phyloP scores from a whole-genome alignment of 2,329 filamentous ascomycete species.

The Ophiobolus disseminans region DNA sequence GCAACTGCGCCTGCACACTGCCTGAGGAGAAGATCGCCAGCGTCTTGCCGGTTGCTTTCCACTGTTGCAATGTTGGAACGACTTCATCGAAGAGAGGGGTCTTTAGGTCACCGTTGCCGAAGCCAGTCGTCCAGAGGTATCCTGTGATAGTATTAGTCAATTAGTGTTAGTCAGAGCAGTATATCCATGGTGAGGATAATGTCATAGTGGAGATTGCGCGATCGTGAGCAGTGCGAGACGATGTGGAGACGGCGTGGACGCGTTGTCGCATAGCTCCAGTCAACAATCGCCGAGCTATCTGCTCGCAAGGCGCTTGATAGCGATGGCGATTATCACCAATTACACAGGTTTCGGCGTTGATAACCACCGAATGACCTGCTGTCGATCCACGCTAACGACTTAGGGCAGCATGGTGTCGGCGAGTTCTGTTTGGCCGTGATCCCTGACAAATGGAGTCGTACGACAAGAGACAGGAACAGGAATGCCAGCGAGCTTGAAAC shows the following conservation, averaged over 20 bases:
- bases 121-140: constrained; percentile 78
- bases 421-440: constrained; percentile 24
- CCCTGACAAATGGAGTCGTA: constrained; percentile 15
- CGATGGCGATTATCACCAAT: constrained; percentile 35
- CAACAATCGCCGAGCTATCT: not conserved
- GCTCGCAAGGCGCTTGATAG: constrained; percentile 11
- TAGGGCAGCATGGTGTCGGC: constrained; percentile 31
- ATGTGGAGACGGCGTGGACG: not conserved
- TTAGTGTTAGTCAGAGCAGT: constrained; percentile 7
- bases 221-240: not conserved
- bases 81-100: constrained; percentile 80
- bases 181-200: constrained; percentile 9
- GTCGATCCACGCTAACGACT: constrained; percentile 23
- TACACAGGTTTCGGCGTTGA: constrained; percentile 23
- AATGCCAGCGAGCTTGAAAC: constrained; percentile 17
- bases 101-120: constrained; percentile 71
- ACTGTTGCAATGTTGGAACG: constrained; percentile 65
- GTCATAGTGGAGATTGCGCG: not conserved
- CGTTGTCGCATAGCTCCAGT: constrained; percentile 1
- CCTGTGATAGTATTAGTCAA: constrained; percentile 51
- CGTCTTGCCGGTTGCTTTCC: constrained; percentile 62
- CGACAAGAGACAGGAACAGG: constrained; percentile 12
- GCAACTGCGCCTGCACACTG: constrained; percentile 79
- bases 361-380: constrained; percentile 27
- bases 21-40: constrained; percentile 84